Percentiles rank a stretch among this genome's conserved stretches.
Conservation (phyloP, 768 basidiomycete species). For the Xerocomellus dryophilus region DNA sequence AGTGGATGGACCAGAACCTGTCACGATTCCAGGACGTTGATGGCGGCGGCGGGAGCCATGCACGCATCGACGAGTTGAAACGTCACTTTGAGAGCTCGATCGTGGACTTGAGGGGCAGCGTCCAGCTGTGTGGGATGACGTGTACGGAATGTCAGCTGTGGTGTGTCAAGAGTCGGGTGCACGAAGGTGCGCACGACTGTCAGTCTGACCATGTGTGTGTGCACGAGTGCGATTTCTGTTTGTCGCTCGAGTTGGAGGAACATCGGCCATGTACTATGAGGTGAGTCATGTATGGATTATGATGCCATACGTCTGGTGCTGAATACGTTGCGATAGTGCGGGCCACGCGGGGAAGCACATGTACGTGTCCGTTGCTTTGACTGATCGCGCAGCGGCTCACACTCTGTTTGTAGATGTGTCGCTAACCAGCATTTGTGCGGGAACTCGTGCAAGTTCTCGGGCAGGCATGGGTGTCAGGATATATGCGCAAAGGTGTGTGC, state of each 20-base stretch:
- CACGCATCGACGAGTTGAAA: slow-evolving; percentile 44
- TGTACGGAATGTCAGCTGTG: slow-evolving; percentile 48
- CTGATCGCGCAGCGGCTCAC: background rate
- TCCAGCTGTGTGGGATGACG: slow-evolving; percentile 48
- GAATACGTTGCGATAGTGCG: slow-evolving; percentile 37
- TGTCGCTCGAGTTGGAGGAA: slow-evolving; percentile 28
- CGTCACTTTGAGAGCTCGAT: slow-evolving; percentile 41
- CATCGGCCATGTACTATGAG: slow-evolving; percentile 42
- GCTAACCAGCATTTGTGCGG: slow-evolving; percentile 56
- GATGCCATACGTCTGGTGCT: background rate
- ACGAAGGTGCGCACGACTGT: slow-evolving; percentile 49
- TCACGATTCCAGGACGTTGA: slow-evolving; percentile 39
- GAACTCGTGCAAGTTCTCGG: slow-evolving; percentile 43
- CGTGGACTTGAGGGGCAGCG: slow-evolving; percentile 44
- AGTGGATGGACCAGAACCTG: slow-evolving; percentile 52
- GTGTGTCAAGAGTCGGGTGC: slow-evolving; percentile 46
- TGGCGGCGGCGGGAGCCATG: slow-evolving; percentile 22
- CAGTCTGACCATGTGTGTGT: slow-evolving; percentile 47
- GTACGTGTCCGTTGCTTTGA: slow-evolving; percentile 30
- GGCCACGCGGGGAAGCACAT: slow-evolving; percentile 56
- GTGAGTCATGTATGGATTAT: slow-evolving; percentile 33
- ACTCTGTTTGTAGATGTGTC: slow-evolving; percentile 43
- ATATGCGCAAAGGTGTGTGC: slow-evolving; percentile 49
- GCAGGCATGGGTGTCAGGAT: slow-evolving; percentile 48
- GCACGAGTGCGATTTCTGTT: slow-evolving; percentile 41